Conservation (phyloP, 257 asterid species). For the Handroanthus guayacan region DNA sequence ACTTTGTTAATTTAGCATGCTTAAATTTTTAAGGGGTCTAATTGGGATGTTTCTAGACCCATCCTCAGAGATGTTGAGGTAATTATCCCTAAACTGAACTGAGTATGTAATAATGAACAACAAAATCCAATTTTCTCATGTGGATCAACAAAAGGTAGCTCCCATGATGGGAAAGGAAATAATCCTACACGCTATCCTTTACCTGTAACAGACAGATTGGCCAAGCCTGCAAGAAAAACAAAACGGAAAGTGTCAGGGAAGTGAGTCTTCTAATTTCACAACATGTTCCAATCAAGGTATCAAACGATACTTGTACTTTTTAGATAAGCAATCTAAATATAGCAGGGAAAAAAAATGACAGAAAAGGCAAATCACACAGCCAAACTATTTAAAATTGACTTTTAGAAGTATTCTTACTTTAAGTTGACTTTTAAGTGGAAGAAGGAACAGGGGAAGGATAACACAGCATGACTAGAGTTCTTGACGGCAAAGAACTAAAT, state of each 20-base stretch:
- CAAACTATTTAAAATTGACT: too few relatives aligned
- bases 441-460: background rate
- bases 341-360: background rate
- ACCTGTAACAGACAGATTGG: conserved; percentile 86
- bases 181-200: conserved; percentile 29
- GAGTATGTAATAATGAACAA: background rate
- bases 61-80: too few relatives aligned
- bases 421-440: background rate
- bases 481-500: background rate
- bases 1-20: too few relatives aligned
- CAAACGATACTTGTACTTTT: conserved; percentile 2
- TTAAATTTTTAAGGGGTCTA: too few relatives aligned
- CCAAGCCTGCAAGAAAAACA: conserved; percentile 73
- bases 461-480: background rate
- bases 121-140: conserved; percentile 2
- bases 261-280: conserved; percentile 3
- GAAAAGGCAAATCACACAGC: background rate
- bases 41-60: too few relatives aligned
- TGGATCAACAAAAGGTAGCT: background rate
- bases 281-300: conserved; percentile 12
- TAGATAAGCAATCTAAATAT: background rate
- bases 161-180: background rate
- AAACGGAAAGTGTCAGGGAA: conserved; percentile 35
- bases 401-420: too few relatives aligned
- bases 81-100: too few relatives aligned